Evolutionary conservation across 352 stramenopile species (phyloP).

Genomic region (Plasmopara muralis): DNA sequence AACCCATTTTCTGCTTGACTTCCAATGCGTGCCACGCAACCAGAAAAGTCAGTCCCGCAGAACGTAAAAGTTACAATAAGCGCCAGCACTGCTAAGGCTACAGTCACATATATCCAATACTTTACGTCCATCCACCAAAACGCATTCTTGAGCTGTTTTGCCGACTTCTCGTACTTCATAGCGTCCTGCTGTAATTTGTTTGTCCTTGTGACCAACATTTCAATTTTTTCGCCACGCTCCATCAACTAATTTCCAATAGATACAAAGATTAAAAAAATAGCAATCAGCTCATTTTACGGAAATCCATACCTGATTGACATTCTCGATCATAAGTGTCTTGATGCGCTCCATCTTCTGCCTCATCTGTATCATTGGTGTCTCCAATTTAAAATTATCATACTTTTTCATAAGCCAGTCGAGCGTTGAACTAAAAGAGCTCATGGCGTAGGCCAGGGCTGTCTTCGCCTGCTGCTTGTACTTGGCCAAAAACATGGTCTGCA

Average conservation of each 20-base stretch:
- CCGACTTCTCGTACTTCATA: constrained; percentile 94
- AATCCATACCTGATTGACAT: constrained; percentile 86
- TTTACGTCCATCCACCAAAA: constrained; percentile 87
- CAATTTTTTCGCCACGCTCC: constrained; percentile 98
- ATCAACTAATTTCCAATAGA: constrained; percentile 61
- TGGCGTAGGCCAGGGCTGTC: constrained; percentile 63
- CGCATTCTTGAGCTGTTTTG: constrained; percentile 87
- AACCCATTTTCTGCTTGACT: constrained; percentile 28
- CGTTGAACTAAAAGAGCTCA: constrained; percentile 51
- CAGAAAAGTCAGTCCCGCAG: constrained; percentile 68
- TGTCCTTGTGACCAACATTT: constrained; percentile 78
- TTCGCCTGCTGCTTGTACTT: constrained; percentile 61
- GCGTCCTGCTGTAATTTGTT: constrained; percentile 95
- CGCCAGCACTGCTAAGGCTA: constrained; percentile 49
- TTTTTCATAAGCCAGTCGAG: constrained; percentile 73
- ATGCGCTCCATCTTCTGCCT: constrained; percentile 97
- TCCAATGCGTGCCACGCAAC: constrained; percentile 42
- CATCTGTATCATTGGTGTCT: constrained; percentile 70
- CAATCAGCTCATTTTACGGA: not conserved
- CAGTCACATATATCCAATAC: constrained; percentile 55
- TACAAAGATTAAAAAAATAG: constrained; percentile 1
- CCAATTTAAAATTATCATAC: constrained; percentile 76
- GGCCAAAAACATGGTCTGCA: constrained; percentile 54
- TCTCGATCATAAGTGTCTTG: constrained; percentile 98
- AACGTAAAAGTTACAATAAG: constrained; percentile 63